phyloP scores from a whole-genome alignment of 371 early-diverging fungal genomes.

The Capniomyces stellatus region DNA sequence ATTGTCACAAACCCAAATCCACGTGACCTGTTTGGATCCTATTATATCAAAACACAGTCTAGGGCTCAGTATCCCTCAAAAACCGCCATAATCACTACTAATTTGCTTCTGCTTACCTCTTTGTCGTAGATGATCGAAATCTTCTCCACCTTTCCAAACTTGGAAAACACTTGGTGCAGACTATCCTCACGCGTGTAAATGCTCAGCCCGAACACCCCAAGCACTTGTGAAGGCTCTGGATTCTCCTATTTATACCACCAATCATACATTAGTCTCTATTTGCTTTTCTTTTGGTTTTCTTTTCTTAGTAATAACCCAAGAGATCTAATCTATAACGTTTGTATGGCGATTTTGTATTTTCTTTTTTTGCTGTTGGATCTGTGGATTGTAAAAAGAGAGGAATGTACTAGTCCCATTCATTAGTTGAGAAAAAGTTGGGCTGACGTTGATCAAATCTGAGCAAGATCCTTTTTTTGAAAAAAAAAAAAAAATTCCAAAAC shows the following conservation, averaged over 20 bases:
- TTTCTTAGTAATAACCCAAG: neutral
- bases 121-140: slow-evolving; percentile 1
- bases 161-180: slow-evolving; percentile 1
- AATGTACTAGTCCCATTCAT: too few species aligned
- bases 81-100: neutral
- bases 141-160: slow-evolving; percentile 3
- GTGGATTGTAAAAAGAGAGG: too few species aligned
- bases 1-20: slow-evolving; percentile 66
- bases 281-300: neutral
- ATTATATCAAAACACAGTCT: neutral
- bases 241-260: slow-evolving; percentile 2
- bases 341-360: too few species aligned
- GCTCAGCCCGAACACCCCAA: slow-evolving; percentile 4
- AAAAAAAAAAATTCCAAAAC: too few species aligned
- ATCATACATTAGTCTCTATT: neutral
- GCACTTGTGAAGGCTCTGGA: slow-evolving; percentile 3
- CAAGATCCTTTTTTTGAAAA: too few species aligned
- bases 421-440: too few species aligned
- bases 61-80: too few species aligned
- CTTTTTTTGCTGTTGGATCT: too few species aligned
- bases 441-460: too few species aligned
- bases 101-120: neutral
- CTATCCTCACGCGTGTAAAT: neutral
- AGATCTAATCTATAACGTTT: too few species aligned
- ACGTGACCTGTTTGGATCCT: slow-evolving; percentile 15